Conservation (phyloP, 179 eudicot species). For the Silene coronaria region DNA sequence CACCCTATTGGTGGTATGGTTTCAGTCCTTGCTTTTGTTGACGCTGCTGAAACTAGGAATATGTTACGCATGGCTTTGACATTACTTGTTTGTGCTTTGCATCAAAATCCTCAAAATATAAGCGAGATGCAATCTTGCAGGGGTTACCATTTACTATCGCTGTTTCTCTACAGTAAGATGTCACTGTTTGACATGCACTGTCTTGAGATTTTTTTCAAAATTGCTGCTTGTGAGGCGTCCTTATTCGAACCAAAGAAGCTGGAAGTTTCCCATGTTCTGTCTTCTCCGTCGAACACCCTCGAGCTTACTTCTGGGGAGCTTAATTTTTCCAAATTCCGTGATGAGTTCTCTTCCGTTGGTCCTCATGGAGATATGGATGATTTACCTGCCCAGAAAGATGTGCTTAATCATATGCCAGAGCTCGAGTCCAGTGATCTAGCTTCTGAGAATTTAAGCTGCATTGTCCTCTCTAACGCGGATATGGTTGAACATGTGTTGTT, state of each 20-base stretch:
- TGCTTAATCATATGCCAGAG: constrained; percentile 84
- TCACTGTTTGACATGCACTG: constrained; percentile 91
- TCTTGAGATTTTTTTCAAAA: constrained; percentile 91
- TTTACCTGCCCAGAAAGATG: constrained; percentile 71
- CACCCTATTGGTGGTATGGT: constrained; percentile 91
- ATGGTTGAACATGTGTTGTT: constrained; percentile 97
- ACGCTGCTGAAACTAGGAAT: constrained; percentile 97
- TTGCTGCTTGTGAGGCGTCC: constrained; percentile 99
- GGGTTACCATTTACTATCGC: constrained; percentile 92
- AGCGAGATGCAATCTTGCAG: constrained; percentile 86
- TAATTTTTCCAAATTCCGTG: constrained; percentile 67
- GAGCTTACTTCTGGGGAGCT: constrained; percentile 69
- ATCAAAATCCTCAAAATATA: constrained; percentile 94
- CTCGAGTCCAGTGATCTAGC: constrained; percentile 67
- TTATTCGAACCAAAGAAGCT: constrained; percentile 76
- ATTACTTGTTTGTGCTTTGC: constrained; percentile 87
- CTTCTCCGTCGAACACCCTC: constrained; percentile 43
- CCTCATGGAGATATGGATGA: constrained; percentile 94
- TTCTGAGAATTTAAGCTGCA: constrained; percentile 85
- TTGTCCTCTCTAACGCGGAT: constrained; percentile 90
- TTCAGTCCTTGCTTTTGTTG: constrained; percentile 90
- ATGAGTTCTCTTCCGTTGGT: constrained; percentile 78
- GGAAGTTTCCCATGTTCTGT: constrained; percentile 36
- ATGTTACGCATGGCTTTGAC: constrained; percentile 93
- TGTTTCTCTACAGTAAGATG: constrained; percentile 84